phyloP scores from a whole-genome alignment of 78 protist genomes.

The Dictyostelium capitatum region DNA sequence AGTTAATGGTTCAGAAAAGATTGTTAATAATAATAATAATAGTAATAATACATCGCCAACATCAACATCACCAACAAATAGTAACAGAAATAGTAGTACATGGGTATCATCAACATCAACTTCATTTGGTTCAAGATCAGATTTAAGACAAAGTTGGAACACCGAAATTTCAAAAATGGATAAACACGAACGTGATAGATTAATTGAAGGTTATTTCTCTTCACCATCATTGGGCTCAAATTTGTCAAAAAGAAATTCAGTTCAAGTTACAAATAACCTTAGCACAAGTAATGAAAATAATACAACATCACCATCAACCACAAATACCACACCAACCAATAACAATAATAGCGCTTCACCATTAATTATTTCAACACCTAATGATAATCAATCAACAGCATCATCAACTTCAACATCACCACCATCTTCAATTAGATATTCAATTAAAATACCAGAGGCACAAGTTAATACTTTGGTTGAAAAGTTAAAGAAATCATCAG shows the following conservation, averaged over 20 bases:
- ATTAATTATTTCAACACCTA: not conserved
- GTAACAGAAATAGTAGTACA: not conserved
- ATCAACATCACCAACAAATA: not conserved
- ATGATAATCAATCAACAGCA: not conserved
- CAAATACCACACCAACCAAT: not conserved
- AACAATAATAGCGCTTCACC: not conserved
- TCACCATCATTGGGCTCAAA: not conserved
- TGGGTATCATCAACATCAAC: conserved; percentile 29
- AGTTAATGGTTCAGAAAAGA: not conserved
- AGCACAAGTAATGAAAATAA: not conserved
- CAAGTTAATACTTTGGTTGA: conserved; percentile 47
- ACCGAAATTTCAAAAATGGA: conserved; percentile 28
- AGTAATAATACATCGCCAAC: not conserved
- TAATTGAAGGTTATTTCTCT: conserved; percentile 38
- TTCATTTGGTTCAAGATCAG: not conserved
- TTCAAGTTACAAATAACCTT: not conserved
- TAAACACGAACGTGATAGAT: conserved; percentile 16
- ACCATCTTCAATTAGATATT: conserved; percentile 3
- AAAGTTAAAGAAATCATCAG: conserved; percentile 56
- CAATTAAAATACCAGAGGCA: conserved; percentile 28
- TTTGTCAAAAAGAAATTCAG: not conserved
- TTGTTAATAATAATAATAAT: not conserved
- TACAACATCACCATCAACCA: not conserved
- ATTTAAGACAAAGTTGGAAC: conserved; percentile 33
- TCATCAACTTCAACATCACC: not conserved